Percentiles rank a stretch among this genome's conserved stretches.
Evolutionary conservation across 345 rosid species (phyloP).

Genomic region (Hibiscus tridactylites): DNA sequence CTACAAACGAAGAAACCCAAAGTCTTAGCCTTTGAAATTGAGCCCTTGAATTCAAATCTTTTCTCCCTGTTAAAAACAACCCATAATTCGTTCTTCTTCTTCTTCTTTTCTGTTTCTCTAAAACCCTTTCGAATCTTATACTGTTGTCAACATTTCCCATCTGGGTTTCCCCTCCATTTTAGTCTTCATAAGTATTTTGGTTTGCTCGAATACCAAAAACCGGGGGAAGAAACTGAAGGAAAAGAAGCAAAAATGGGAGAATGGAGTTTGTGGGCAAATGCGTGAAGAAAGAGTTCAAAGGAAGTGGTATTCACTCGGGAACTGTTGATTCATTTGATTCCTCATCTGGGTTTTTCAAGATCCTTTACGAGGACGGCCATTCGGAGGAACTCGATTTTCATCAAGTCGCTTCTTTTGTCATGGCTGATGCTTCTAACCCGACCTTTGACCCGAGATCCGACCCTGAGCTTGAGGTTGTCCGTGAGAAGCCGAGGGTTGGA

Average conservation of each 20-base stretch:
- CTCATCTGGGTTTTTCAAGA: slow-evolving; percentile 43
- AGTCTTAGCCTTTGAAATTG: too few relatives aligned
- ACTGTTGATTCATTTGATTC: slow-evolving; percentile 51
- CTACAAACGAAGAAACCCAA: too few relatives aligned
- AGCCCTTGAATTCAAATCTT: neutral
- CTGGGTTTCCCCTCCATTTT: neutral
- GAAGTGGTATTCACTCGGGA: slow-evolving; percentile 38
- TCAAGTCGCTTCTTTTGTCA: slow-evolving; percentile 34
- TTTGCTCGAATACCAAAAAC: neutral
- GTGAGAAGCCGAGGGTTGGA: slow-evolving; percentile 31
- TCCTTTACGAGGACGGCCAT: slow-evolving; percentile 57
- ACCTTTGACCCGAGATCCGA: slow-evolving; percentile 15
- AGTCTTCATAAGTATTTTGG: neutral
- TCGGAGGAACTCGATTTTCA: slow-evolving; percentile 47
- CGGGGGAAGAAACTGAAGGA: neutral
- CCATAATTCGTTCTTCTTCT: neutral
- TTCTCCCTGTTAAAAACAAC: slow-evolving; percentile 15
- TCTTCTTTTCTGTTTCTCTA: neutral
- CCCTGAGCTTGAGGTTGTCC: slow-evolving; percentile 10
- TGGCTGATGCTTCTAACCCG: slow-evolving; percentile 11
- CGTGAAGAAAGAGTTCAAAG: slow-evolving; percentile 47
- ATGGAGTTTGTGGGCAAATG: slow-evolving; percentile 68
- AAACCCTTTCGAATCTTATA: slow-evolving; percentile 7
- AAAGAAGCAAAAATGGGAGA: slow-evolving; percentile 3
- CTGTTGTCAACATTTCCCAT: neutral